Evolutionary conservation across 257 asterid genomes (phyloP), one percentile per base, ranked within the genome.

Genomic region (Nicotiana knightiana): DNA sequence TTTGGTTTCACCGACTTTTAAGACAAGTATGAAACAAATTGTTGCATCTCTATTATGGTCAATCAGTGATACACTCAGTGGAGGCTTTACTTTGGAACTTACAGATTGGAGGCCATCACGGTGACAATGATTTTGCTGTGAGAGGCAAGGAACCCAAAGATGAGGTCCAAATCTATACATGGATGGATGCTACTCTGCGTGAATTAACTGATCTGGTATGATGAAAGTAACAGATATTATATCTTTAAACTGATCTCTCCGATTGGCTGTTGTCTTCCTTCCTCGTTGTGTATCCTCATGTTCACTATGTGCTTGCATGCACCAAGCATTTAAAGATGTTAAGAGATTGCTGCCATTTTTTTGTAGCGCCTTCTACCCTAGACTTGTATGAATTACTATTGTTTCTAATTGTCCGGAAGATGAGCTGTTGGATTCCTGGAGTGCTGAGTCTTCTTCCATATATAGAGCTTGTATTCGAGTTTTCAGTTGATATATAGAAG

Each of bases 81-180:
- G n/a, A 18, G 46, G 26, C 65, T 81, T 16, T 6, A 21, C 15
- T 28, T 67, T 62, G 79, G 64, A 37, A 57, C 63, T 79, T 35
- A 59, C 89, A 96, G 98, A 89, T 88, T n/a, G 99, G 98, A 79
- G 91, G 90, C 26, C 99, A 96, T 90, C 98, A 94, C 82, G 84
- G 88, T 30, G 93, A 89, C 37, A 93, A 84, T 46, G 97, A 96
- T 83, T 96, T 94, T 91, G 93, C 97, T 5, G 99, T 92, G 87
- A 90, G 98, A 84, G 99, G 99, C 85, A 94, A 96, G 90, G 98
- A 94, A 89, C 99, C 99, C 28, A 96, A 94, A 87, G 98, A 96
- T 81, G 99, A 96, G 86, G 99, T 96, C 86, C 98, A 96, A 87
- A 94, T 96, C 53, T 96, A 94, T 81, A 96, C 99, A 11, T 96